These are phyloP conservation scores for Apiospora marii DNA, from an alignment of 2,329 filamentous ascomycete genomes.

Conservation along the genomic window DNA sequence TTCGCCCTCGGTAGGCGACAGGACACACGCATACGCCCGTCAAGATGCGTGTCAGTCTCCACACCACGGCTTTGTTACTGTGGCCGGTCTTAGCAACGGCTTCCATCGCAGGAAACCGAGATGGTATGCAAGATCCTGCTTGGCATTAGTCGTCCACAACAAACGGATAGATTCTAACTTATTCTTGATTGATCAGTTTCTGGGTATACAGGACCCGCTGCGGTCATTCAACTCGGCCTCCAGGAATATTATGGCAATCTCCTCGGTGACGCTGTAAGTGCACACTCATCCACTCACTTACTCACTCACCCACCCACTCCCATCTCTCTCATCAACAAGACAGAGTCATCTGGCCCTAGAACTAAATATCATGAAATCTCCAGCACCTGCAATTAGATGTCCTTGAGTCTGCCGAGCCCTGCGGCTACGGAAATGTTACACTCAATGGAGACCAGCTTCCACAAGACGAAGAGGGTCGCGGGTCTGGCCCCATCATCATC, in stretches of 20 bases:
- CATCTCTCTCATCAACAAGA: conserved; percentile 2
- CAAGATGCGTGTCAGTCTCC: conserved; percentile 12
- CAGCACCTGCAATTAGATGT: conserved; percentile 52
- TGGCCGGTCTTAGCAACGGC: background rate
- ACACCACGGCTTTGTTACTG: conserved; percentile 1
- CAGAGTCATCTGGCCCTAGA: background rate
- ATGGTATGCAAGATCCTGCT: background rate
- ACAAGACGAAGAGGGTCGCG: conserved; percentile 49
- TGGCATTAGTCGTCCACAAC: conserved; percentile 26
- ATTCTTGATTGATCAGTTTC: conserved; percentile 28
- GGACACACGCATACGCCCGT: background rate
- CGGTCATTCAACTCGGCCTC: conserved; percentile 39
- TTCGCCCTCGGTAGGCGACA: background rate
- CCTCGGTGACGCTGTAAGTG: conserved; percentile 37
- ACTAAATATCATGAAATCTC: conserved; percentile 26
- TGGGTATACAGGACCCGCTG: conserved; percentile 26
- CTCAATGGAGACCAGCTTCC: conserved; percentile 54
- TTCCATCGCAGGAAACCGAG: background rate
- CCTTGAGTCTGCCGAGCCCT: conserved; percentile 52
- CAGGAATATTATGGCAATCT: conserved; percentile 30
- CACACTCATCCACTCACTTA: background rate
- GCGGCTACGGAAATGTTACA: conserved; percentile 55
- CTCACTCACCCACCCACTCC: conserved; percentile 25
- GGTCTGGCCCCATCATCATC: conserved; percentile 51
- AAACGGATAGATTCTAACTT: conserved; percentile 24